Base-by-base conservation (phyloP, 768 basidiomycete genomes). In the Podaxis rugospora region DNA sequence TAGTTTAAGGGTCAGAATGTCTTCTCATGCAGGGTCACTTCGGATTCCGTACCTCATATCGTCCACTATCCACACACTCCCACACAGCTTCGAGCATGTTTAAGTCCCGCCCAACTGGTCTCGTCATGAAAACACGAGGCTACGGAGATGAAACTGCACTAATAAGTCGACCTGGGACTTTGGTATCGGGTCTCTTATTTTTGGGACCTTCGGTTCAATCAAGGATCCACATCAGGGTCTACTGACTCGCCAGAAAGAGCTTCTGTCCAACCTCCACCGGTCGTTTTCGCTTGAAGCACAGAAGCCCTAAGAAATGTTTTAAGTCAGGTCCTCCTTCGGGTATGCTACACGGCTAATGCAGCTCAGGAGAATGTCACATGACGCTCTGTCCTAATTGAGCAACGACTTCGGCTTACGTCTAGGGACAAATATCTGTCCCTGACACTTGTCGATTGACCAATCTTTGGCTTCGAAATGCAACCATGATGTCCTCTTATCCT, bases 1-100 rank as follows among this genome's bases (percentile, higher is more conserved):
- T 61, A 61, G 59, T 55, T 54, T 40, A 54, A 61, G 59, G 59
- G 59, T 61, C 59, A 54, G 28, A 47, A 39, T 40, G 59, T 61
- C 59, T 54, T 54, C 53, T 55, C 42, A 37, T 61, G 28, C 51
- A 61, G 59, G 59, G 59, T 39, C 52, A 9, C 42, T 27, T 51
- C 57, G 21, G 16, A 40, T 55, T n/a, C 36, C 53, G 46, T 39
- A 61, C 52, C 52, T 55, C 52, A 49, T 46, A 36, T 16, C 25
- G 16, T 49, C 46, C 21, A 13, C 35, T 27, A 21, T 28, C 39
- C 50, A 36, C 50, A 59, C 37, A 23, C 25, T 51, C 50, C 39
- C 25, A 59, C 14, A 51, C 16, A 37, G 11, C 37, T 18, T 51
- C 18, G 18, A 28, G 25, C 25, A n/a, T 23, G 11, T 14, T 51